Base-by-base conservation (phyloP, 2,329 filamentous ascomycete genomes). In the Neoscytalidium dimidiatum region DNA sequence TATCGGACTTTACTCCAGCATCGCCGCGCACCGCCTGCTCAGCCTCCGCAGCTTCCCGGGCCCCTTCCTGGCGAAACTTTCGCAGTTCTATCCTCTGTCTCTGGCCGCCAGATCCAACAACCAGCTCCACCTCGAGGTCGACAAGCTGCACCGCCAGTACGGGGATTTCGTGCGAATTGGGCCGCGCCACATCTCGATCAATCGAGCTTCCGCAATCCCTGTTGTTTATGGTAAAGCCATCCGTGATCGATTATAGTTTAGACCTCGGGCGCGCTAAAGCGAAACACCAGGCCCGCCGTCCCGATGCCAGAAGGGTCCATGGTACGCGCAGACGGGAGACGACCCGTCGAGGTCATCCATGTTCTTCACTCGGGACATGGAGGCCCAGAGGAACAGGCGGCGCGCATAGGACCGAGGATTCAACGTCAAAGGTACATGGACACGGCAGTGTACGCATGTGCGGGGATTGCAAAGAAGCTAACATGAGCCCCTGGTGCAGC, bases 1-100 rank as follows among this genome's bases (percentile, higher is more conserved):
- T 19, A 65, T 52, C 21, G 67, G 70, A 3, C 58, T 75, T 11
- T 33, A 64, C 13, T 28, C 67, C 5, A 80, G 78, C 66, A 78
- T 80, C 17, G 29, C 73, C 8, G 62, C 77, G n/a, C 78, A 81
- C 68, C 74, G 80, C 17, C 64, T 72, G 2, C 73, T 78, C 57
- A 77, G 75, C 7, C 70, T 80, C n/a, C 71, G 57, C 21, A 70
- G 73, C 31, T 58, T 66, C 28, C 61, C 64, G 9, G 61, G 60
- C 4, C 64, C 64, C 3, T 14, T 58, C n/a, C 31, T 43, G 11
- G 58, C 61, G 6, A 63, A 33, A 17, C 19, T 64, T 13, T 64
- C 64, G 6, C 62, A 51, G 51, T 64, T 56, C 21, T 63, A 58
- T 13, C 31, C 38, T 3, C 26, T 52, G 41, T 41, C 41, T 17